Evolutionary conservation across 108 stramenopile genomes (phyloP).

Genomic region (Skeletonema menzelii): DNA sequence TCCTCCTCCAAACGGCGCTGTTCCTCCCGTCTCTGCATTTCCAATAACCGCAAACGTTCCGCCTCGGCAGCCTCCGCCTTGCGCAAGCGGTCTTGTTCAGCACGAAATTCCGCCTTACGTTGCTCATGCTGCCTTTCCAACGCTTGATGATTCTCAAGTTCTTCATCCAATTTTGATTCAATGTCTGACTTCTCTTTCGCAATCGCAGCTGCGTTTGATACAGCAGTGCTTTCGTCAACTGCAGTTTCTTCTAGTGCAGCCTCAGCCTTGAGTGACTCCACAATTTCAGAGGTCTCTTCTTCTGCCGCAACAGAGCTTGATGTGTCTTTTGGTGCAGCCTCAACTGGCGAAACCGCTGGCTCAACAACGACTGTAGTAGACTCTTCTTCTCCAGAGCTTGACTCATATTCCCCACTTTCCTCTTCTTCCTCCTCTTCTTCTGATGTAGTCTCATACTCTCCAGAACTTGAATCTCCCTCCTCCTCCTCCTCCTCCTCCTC

Average conservation of each 20-base stretch:
- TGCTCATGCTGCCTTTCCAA: slow-evolving; percentile 33
- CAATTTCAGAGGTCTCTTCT: background rate
- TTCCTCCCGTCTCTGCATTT: background rate
- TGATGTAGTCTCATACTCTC: background rate
- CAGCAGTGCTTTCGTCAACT: background rate
- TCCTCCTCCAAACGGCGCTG: slow-evolving; percentile 5
- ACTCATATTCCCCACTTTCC: background rate
- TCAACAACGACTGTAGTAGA: background rate
- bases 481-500: slow-evolving; percentile 14
- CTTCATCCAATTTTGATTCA: slow-evolving; percentile 29
- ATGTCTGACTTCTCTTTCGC: slow-evolving; percentile 7
- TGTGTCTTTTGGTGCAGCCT: too few relatives aligned
- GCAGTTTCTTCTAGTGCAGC: background rate
- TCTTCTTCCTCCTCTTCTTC: background rate
- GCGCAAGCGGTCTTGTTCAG: slow-evolving; percentile 2
- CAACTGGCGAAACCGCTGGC: too few relatives aligned
- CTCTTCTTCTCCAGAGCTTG: too few relatives aligned
- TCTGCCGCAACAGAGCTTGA: too few relatives aligned
- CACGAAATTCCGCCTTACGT: slow-evolving; percentile 43
- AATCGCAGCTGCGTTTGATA: slow-evolving; percentile 3
- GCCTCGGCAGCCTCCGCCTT: slow-evolving; percentile 3
- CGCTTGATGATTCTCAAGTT: slow-evolving; percentile 27
- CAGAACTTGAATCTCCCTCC: slow-evolving; percentile 3
- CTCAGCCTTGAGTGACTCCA: background rate
- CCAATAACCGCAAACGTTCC: background rate